A percentile compares a stretch with the other conserved stretches of the same genome.
Conservation (phyloP, 352 stramenopile genomes). For the Globisporangium emineosum region DNA sequence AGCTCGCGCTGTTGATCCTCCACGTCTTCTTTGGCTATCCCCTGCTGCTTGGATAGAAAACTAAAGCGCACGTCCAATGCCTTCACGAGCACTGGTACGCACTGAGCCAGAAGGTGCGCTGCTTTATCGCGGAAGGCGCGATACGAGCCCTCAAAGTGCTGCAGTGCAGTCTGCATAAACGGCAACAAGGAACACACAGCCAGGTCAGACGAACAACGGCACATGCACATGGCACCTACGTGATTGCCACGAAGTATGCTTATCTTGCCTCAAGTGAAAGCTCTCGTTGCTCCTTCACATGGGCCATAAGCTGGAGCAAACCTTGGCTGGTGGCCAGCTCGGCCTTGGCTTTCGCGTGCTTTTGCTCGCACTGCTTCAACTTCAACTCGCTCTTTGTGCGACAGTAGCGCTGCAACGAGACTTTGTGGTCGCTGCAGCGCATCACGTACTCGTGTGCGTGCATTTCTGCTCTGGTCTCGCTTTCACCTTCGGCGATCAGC, state of each 20-base stretch:
- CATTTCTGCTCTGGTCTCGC: neutral
- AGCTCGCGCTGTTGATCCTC: conserved; percentile 40
- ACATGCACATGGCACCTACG: no score
- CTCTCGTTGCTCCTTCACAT: conserved; percentile 2
- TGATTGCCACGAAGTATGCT: neutral
- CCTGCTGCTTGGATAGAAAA: conserved; percentile 51
- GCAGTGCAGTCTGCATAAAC: neutral
- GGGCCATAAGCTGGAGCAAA: neutral
- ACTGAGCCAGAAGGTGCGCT: neutral
- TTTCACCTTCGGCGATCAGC: neutral
- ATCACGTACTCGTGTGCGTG: neutral
- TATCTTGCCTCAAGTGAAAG: neutral
- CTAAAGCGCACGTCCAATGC: conserved; percentile 39
- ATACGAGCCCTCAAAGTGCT: neutral
- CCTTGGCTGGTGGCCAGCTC: neutral
- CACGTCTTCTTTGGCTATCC: conserved; percentile 36
- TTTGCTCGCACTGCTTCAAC: neutral
- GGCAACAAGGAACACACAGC: neutral
- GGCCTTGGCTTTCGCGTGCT: neutral
- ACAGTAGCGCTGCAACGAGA: neutral
- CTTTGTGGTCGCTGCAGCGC: neutral
- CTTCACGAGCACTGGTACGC: neutral
- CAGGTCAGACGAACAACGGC: no score
- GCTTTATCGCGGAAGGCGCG: neutral
- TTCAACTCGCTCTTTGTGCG: neutral